Base-by-base conservation (phyloP, 2,329 filamentous ascomycete genomes). In the Zalaria sp. region DNA sequence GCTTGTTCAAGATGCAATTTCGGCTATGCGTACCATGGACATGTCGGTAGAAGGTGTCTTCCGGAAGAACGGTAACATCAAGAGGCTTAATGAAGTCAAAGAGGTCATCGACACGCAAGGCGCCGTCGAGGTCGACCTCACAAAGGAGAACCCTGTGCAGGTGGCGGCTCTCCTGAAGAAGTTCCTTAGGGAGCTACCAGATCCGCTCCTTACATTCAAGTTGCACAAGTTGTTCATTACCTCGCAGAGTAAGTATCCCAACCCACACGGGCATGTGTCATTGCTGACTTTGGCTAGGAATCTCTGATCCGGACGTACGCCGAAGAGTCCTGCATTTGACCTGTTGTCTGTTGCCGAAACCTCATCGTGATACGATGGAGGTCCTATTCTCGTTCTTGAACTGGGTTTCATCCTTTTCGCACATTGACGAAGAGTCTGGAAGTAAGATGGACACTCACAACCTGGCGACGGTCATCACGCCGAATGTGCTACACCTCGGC, bases 401-500 rank as follows among this genome's bases (percentile, higher is more conserved):
- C 56, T 98, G 91, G 89, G 86, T 88, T 4, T 87, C 88, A 4
- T 94, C 88, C 2, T 98, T 98, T 68, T 89, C 93, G 47, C 88
- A 95, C 56, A 80, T 98, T 9, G 91, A 98, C 53, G 91, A 98
- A 55, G 91, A 98, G 58, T 83, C 83, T 25, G 91, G 91, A 26
- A 95, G 89, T 52, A 95, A 96, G 71, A 98, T 98, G 91, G 91
- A 98, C 59, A 83, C 93, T 41, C 87, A 93, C 67, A 98, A 98
- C 56, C 73, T 98, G 48, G 86, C 91, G 3, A 96, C 93, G 3
- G 91, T 98, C 48, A 95, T 98, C 61, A 88, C 89, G 4, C 91
- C 91, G 0, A 98, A 98, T 54, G 86, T 98, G 47, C 72, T 83
- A 81, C 49, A 76, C 68, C 46, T 69, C 57, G 46, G 58, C 37